phyloP scores from a whole-genome alignment of 2,329 filamentous ascomycete species.

The Periconia digitata region DNA sequence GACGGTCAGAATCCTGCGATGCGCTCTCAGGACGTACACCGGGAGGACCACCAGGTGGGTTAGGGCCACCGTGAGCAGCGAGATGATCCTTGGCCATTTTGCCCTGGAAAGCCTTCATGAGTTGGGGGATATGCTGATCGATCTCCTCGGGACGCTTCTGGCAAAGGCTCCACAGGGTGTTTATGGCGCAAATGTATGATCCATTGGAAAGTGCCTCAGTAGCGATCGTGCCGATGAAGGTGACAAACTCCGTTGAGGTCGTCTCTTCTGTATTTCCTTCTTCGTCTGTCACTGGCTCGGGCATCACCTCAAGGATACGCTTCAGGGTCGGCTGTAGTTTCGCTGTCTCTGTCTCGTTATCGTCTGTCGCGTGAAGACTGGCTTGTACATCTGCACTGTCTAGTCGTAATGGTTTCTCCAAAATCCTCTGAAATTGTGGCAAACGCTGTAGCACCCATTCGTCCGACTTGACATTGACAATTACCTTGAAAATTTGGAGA shows the following conservation, averaged over 20 bases:
- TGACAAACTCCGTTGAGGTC: conserved; percentile 83
- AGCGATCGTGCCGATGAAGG: conserved; percentile 79
- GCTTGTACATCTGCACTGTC: conserved; percentile 94
- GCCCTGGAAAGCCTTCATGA: conserved; percentile 91
- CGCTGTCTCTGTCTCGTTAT: conserved; percentile 64
- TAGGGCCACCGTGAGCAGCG: conserved; percentile 57
- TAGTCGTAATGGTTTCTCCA: conserved; percentile 85
- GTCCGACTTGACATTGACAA: conserved; percentile 83
- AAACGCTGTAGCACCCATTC: conserved; percentile 88
- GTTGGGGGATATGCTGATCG: conserved; percentile 79
- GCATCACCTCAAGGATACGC: conserved; percentile 84
- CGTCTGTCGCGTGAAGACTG: conserved; percentile 76
- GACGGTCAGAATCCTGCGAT: conserved; percentile 66
- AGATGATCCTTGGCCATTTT: conserved; percentile 95
- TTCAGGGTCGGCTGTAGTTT: conserved; percentile 72
- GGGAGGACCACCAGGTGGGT: conserved; percentile 28
- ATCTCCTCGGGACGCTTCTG: conserved; percentile 83
- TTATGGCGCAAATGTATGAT: conserved; percentile 86
- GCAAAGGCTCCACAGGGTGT: conserved; percentile 89
- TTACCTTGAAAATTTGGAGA: conserved; percentile 85
- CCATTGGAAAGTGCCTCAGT: conserved; percentile 81
- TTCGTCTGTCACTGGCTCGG: conserved; percentile 80
- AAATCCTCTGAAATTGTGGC: conserved; percentile 75
- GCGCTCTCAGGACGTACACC: conserved; percentile 56
- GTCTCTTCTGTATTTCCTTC: conserved; percentile 75